Evolutionary conservation across 345 rosid species (phyloP).

Genomic region (Cochlearia excelsa): DNA sequence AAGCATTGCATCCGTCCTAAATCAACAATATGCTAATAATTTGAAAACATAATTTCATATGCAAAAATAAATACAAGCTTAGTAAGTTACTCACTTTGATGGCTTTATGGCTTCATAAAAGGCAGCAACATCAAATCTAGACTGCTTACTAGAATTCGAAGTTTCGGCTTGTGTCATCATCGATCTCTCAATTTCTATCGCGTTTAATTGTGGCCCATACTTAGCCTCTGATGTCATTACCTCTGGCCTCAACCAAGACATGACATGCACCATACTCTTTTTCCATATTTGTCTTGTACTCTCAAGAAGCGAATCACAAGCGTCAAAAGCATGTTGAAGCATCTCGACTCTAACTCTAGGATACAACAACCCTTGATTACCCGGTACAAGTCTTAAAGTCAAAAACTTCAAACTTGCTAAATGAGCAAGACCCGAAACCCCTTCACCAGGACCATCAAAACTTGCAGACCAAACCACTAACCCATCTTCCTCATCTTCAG

Average conservation of each 20-base stretch:
- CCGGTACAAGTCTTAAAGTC: slow-evolving; percentile 59
- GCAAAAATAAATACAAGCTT: neutral
- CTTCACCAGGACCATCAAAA: slow-evolving; percentile 86
- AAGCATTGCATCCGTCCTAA: slow-evolving; percentile 63
- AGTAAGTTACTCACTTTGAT: slow-evolving; percentile 59
- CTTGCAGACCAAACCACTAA: slow-evolving; percentile 58
- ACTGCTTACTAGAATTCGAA: slow-evolving; percentile 39
- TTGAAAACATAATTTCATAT: slow-evolving; percentile 2
- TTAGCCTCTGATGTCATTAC: slow-evolving; percentile 75
- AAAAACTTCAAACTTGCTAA: slow-evolving; percentile 60
- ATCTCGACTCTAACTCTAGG: slow-evolving; percentile 79
- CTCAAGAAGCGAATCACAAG: slow-evolving; percentile 71
- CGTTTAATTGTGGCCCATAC: slow-evolving; percentile 46
- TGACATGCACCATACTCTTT: slow-evolving; percentile 82
- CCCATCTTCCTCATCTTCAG: slow-evolving; percentile 39
- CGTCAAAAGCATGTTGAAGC: slow-evolving; percentile 61
- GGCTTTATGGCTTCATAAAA: slow-evolving; percentile 97
- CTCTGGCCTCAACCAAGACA: slow-evolving; percentile 94
- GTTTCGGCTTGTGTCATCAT: slow-evolving; percentile 31
- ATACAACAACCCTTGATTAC: slow-evolving; percentile 43
- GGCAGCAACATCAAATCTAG: slow-evolving; percentile 62
- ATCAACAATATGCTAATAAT: slow-evolving; percentile 26
- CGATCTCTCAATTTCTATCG: slow-evolving; percentile 34
- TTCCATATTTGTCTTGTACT: slow-evolving; percentile 72
- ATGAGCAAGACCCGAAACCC: slow-evolving; percentile 79